Conservation (phyloP, 371 early-diverging fungal genomes). For the Sporodiniella umbellata region DNA sequence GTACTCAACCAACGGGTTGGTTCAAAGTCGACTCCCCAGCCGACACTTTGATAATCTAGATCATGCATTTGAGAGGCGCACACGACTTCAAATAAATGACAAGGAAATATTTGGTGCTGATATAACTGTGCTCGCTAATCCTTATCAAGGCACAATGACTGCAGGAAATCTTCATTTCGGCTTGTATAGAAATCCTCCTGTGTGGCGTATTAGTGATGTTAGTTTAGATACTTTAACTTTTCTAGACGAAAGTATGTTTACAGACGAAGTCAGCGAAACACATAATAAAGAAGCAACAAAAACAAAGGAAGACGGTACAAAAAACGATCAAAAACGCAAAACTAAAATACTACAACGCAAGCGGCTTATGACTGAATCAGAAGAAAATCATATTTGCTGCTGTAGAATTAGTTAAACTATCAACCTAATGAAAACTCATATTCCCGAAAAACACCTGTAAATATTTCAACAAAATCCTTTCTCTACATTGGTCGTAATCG, state of each 20-base stretch:
- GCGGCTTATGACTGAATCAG: background rate
- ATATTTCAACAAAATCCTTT: background rate
- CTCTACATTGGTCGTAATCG: background rate
- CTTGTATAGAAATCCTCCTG: constrained; percentile 29
- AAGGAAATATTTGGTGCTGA: constrained; percentile 44
- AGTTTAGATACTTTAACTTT: constrained; percentile 26
- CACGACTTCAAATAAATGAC: constrained; percentile 25
- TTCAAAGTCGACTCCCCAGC: constrained; percentile 18
- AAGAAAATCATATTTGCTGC: constrained; percentile 7
- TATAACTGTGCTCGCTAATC: constrained; percentile 28
- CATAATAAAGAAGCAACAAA: constrained; percentile 1
- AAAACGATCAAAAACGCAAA: background rate
- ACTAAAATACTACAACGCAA: background rate
- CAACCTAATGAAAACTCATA: background rate
- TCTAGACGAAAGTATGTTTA: constrained; percentile 10
- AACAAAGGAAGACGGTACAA: background rate
- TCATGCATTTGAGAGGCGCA: constrained; percentile 26
- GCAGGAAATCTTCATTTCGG: constrained; percentile 31
- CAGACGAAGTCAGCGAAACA: background rate
- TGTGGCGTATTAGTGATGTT: constrained; percentile 25
- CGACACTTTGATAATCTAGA: constrained; percentile 24
- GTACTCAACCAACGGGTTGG: constrained; percentile 32
- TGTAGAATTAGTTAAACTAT: constrained; percentile 16
- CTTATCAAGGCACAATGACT: constrained; percentile 32
- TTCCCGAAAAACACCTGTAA: background rate